Evolutionary conservation across 441 rosid genomes (phyloP).

Genomic region (Aquilaria agallochum): DNA sequence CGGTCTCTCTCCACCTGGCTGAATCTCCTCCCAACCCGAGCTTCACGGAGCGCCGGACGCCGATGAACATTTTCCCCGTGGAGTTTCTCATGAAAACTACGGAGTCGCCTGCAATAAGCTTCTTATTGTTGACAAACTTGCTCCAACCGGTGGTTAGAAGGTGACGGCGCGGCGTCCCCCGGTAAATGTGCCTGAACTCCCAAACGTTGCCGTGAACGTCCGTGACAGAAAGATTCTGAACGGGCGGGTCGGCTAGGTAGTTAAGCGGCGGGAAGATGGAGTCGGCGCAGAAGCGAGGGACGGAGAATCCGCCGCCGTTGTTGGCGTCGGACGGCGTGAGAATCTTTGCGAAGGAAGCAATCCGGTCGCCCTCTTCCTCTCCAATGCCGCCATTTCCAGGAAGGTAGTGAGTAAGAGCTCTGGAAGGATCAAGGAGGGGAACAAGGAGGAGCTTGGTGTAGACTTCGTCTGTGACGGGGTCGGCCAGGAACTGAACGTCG

Average conservation of each 20-base stretch:
- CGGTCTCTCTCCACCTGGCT: slow-evolving; percentile 40
- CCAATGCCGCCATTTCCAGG: slow-evolving; percentile 3
- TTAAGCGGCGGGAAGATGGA: slow-evolving; percentile 70
- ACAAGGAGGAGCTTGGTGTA: slow-evolving; percentile 43
- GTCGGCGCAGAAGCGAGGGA: slow-evolving; percentile 85
- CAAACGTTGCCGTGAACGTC: slow-evolving; percentile 68
- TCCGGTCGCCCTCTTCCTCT: slow-evolving; percentile 22
- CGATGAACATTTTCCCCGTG: slow-evolving; percentile 50
- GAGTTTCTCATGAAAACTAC: slow-evolving; percentile 77
- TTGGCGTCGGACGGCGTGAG: slow-evolving; percentile 88
- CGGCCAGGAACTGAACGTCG: slow-evolving; percentile 56
- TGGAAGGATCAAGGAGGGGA: slow-evolving; percentile 13
- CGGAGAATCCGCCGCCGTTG: slow-evolving; percentile 93
- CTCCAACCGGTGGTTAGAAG: slow-evolving; percentile 94
- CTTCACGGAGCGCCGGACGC: slow-evolving; percentile 56
- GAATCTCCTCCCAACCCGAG: slow-evolving; percentile 24
- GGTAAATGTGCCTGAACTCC: slow-evolving; percentile 82
- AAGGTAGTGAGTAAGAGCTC: slow-evolving; percentile 9
- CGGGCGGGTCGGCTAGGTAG: slow-evolving; percentile 71
- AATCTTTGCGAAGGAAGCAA: slow-evolving; percentile 58
- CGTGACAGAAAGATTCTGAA: slow-evolving; percentile 61
- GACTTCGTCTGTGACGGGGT: slow-evolving; percentile 75
- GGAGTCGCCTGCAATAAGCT: slow-evolving; percentile 83
- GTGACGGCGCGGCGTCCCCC: slow-evolving; percentile 89
- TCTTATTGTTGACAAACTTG: slow-evolving; percentile 82